Evolutionary conservation across 2,329 filamentous ascomycete genomes (phyloP).

Genomic region (Fusarium aywerte): DNA sequence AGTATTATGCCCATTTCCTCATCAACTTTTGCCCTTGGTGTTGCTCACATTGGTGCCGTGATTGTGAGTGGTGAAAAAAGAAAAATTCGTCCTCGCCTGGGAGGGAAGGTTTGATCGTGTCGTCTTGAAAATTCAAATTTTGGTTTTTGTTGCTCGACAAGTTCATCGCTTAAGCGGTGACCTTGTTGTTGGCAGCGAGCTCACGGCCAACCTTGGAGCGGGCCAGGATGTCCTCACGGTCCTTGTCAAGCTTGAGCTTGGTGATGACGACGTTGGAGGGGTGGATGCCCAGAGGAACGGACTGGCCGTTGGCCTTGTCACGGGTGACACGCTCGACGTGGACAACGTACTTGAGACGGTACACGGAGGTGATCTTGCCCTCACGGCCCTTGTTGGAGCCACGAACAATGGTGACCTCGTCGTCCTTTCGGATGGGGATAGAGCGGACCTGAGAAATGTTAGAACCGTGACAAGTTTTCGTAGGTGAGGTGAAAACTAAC

Average conservation of each 20-base stretch:
- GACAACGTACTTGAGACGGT: conserved; percentile 97
- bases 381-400: conserved; percentile 97
- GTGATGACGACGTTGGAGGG: conserved; percentile 98
- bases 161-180: conserved; percentile 61
- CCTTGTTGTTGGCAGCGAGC: conserved; percentile 77
- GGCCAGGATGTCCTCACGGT: conserved; percentile 88
- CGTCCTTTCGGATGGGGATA: conserved; percentile 97
- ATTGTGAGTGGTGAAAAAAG: conserved; percentile 34
- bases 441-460: conserved; percentile 76
- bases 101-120: conserved; percentile 36
- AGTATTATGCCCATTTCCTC: conserved; percentile 54
- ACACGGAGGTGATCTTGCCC: conserved; percentile 97
- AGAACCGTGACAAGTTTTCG: background rate
- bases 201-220: conserved; percentile 85
- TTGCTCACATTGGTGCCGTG: conserved; percentile 27
- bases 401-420: conserved; percentile 92
- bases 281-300: conserved; percentile 92
- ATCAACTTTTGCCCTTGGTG: conserved; percentile 45
- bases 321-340: conserved; percentile 96
- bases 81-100: conserved; percentile 40
- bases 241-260: conserved; percentile 98
- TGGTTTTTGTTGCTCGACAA: conserved; percentile 39
- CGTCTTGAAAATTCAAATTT: conserved; percentile 23
- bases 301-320: conserved; percentile 98
- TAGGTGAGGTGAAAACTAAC: conserved; percentile 63